These are phyloP conservation scores for Cinnamomum chago DNA, from an alignment of 164 flowering plant genomes.

Conservation along the genomic window DNA sequence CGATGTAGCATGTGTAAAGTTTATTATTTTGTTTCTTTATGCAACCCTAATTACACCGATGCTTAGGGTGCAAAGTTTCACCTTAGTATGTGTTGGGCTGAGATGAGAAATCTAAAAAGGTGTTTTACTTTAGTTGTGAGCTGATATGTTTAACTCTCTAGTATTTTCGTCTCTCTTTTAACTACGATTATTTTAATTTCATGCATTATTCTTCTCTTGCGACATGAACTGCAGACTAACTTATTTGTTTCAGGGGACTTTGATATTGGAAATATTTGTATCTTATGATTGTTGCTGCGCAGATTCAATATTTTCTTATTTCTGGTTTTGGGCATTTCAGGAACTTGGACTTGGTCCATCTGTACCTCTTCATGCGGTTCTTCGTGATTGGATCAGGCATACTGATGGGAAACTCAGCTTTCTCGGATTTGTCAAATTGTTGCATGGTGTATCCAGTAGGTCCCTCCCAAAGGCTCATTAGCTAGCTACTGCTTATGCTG, in stretches of 20 bases:
- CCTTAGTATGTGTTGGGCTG: background rate
- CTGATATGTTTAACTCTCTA: background rate
- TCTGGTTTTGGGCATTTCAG: conserved; percentile 26
- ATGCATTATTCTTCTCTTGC: background rate
- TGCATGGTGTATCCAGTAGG: conserved; percentile 79
- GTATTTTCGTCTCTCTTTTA: background rate
- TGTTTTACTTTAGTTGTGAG: background rate
- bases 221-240: background rate
- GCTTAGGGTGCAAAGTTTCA: background rate
- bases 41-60: too few relatives aligned
- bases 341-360: conserved; percentile 89
- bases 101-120: background rate
- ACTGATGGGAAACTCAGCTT: conserved; percentile 95
- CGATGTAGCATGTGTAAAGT: background rate
- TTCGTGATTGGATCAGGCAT: conserved; percentile 88
- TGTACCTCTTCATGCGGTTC: conserved; percentile 80
- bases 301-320: background rate
- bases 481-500: background rate
- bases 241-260: background rate
- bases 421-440: conserved; percentile 81
- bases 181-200: background rate
- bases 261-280: background rate
- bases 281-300: background rate
- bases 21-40: background rate
- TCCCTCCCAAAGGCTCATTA: conserved; percentile 44